Evolutionary conservation across 208 protist species (phyloP), one percentile per base, ranked within the genome.

Genomic region (Crithidia acanthocephali): DNA sequence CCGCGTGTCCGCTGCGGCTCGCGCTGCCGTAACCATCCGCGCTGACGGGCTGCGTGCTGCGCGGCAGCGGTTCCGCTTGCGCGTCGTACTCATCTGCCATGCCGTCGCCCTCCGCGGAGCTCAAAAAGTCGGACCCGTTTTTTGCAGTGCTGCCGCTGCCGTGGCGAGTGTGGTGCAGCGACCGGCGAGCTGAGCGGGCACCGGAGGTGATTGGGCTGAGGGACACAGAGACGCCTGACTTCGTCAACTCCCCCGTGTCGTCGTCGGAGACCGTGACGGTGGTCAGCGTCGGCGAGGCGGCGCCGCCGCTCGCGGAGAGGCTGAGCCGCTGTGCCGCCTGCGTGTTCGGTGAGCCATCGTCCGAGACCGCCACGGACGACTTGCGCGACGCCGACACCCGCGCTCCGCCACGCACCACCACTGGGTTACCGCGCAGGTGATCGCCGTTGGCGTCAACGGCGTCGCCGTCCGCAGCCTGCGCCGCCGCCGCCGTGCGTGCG

Each of bases 231-330:
- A 74, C 44, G 27, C 44, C 62, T 0, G 52, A 66, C 60, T 70
- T 61, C 2, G 50, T 63, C 42, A 77, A 35, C 45, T 68, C 52
- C 18, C 52, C 67, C 9, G 47, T 68, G 52, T 77, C 53, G n/a
- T 68, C 63, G 63, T 74, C 76, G 10, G 70, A 81, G 28, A 77
- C 64, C 23, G 71, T 74, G 33, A 74, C 56, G 50, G 45, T 71
- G 35, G 70, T 77, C 25, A 68, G 33, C 10, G 30, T 68, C 5
- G 45, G 25, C 16, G 76, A 72, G 20, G 40, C 57, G 10, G 11
- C 65, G 2, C 15, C 65, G 2, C 15, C 58, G 30, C 37, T n/a
- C 2, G 25, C 42, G 15, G 47, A 30, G 48, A 35, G 42, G 8
- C 18, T 25, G 2, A 20, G 53, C 15, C 48, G 30, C 50, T 52